Evolutionary conservation across 495 filamentous ascomycete species (phyloP), one percentile per base, ranked within the genome.

Genomic region (Penicillium dipodomyicola): DNA sequence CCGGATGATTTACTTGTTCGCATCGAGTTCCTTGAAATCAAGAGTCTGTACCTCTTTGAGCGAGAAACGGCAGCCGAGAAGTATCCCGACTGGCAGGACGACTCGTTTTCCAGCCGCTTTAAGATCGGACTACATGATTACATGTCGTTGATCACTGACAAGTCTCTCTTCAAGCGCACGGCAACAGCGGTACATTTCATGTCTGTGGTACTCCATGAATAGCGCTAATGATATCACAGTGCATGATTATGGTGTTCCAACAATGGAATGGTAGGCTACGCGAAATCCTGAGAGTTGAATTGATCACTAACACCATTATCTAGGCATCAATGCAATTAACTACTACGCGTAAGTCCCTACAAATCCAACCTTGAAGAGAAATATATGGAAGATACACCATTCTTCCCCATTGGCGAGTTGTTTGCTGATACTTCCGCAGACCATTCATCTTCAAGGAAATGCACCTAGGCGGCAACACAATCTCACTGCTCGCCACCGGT

Each of bases 11-110:
- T 89, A 52, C 80, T 91, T 1, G 84, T 93, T 55, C 84, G 87
- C 65, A 80, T 92, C 20, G 90, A 92, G 65, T 90, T 84, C 71
- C 78, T 89, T 41, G 89, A 92, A 66, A 91, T 93, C 69, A 87
- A 88, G 69, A 86, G 87, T 0, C 82, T 90, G 63, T 82, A 83
- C 4, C 72, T 84, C 17, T 92, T 92, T 59, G 89, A 92, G 72
- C 85, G 87, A 67, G 82, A 87, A 45, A 85, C 80, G 7, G 73
- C 86, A 3, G 82, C 82, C 81, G 63, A 67, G 58, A 68, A 67
- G 49, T 73, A 70, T 29, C 70, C 70, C 0, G 43, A 73, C 10
- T 64, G 53, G 49, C 68, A 70, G 54, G 67, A 70, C 51, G 68
- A 62, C 9, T 70, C 68, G 3, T 63, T 62, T 52, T 61, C 60